phyloP scores from a whole-genome alignment of 306 rosid genomes.

The Sophora flavescens region DNA sequence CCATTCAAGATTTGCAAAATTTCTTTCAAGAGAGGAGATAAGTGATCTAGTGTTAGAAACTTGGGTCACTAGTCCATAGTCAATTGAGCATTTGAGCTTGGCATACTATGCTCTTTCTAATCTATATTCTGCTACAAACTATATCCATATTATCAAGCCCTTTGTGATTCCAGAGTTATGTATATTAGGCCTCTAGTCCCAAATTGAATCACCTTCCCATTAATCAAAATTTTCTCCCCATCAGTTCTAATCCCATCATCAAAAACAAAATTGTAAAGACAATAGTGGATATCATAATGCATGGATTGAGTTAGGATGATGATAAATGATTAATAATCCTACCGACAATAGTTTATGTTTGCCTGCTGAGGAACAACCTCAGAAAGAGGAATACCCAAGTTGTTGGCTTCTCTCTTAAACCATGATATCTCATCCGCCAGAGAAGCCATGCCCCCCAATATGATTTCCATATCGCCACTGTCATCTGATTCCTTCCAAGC shows the following conservation, averaged over 20 bases:
- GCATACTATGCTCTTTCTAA: not conserved
- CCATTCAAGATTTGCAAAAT: too few relatives aligned
- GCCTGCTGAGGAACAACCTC: constrained; percentile 60
- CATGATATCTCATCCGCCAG: constrained; percentile 73
- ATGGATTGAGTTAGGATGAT: constrained; percentile 5
- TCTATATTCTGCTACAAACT: not conserved
- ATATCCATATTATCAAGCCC: not conserved
- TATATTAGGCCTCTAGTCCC: constrained; percentile 1
- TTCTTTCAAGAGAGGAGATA: too few relatives aligned
- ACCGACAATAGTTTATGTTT: constrained; percentile 68
- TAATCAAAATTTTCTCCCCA: not conserved
- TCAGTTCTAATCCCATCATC: not conserved
- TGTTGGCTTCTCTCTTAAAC: constrained; percentile 77
- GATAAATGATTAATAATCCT: constrained; percentile 4
- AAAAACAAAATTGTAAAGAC: not conserved
- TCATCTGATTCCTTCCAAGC: constrained; percentile 75
- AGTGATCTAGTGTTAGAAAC: too few relatives aligned
- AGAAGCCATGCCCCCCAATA: constrained; percentile 68
- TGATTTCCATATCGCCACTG: constrained; percentile 62
- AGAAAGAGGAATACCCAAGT: constrained; percentile 62
- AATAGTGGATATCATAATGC: not conserved
- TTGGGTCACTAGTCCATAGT: not conserved
- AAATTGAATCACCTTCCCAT: constrained; percentile 7
- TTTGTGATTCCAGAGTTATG: not conserved
- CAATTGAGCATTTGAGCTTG: not conserved